These are phyloP conservation scores for Ophiobolus disseminans DNA, from an alignment of 2,329 filamentous ascomycete species.

Conservation along the genomic window DNA sequence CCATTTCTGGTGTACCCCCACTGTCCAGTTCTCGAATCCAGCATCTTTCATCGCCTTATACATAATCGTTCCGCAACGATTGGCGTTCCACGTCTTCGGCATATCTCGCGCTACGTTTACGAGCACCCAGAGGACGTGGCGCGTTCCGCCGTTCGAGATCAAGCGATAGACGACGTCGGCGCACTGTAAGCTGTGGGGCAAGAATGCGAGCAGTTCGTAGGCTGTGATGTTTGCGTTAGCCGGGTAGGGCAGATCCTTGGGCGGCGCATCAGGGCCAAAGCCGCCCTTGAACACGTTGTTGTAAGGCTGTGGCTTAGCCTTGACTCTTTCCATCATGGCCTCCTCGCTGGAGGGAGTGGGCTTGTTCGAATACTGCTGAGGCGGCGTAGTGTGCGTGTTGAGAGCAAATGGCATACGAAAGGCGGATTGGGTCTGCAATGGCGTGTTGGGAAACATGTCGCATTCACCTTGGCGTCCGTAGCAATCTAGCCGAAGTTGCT, in stretches of 20 bases:
- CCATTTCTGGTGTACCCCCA: conserved; percentile 17
- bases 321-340: no score
- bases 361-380: no score
- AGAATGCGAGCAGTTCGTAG: conserved; percentile 31
- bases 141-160: conserved; percentile 25
- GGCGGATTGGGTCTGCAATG: no score
- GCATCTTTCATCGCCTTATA: conserved; percentile 27
- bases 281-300: neutral
- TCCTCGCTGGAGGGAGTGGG: no score
- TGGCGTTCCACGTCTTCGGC: conserved; percentile 8
- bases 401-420: no score
- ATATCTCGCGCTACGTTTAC: conserved; percentile 24
- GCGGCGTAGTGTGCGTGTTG: no score
- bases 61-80: conserved; percentile 18
- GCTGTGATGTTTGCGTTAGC: conserved; percentile 25
- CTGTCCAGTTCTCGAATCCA: conserved; percentile 25
- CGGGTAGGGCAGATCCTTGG: conserved; percentile 24
- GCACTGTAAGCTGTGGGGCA: conserved; percentile 29
- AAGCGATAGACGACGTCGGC: conserved; percentile 31
- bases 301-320: no score
- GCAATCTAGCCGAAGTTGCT: no score
- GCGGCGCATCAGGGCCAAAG: conserved; percentile 15
- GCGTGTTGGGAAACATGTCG: no score
- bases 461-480: no score
- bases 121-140: conserved; percentile 17